Evolutionary conservation across 1,284 basidiomycete species (phyloP).

Genomic region (Melanopsichium pennsylvanicum): DNA sequence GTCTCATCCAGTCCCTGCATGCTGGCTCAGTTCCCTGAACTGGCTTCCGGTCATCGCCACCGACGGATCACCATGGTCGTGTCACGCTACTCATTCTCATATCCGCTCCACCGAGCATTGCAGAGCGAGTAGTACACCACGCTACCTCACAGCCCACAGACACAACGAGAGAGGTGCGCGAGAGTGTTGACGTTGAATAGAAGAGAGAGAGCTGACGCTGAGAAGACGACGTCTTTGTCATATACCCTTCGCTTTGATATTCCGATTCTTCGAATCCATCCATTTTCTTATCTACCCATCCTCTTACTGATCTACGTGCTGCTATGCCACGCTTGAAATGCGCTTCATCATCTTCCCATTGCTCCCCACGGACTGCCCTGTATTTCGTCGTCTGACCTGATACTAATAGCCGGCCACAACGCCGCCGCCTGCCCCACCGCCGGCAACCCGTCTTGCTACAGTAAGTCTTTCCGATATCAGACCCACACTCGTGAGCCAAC

Average conservation of each 20-base stretch:
- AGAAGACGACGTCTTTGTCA: constrained; percentile 48
- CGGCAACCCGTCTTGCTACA: constrained; percentile 59
- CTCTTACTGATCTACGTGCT: too few relatives aligned
- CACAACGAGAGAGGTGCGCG: constrained; percentile 21
- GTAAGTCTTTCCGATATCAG: constrained; percentile 7
- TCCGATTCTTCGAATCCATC: constrained; percentile 17
- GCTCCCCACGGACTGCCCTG: not conserved
- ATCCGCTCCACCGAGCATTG: too few relatives aligned
- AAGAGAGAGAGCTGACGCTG: constrained; percentile 50
- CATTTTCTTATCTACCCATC: not conserved
- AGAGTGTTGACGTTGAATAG: constrained; percentile 14
- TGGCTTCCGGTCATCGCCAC: too few relatives aligned
- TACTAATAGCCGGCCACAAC: constrained; percentile 57
- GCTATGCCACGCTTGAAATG: too few relatives aligned
- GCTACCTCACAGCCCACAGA: not conserved
- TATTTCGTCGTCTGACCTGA: not conserved
- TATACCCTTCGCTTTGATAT: constrained; percentile 44
- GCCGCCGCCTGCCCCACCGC: constrained; percentile 61
- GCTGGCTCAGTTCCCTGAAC: too few relatives aligned
- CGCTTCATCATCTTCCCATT: not conserved
- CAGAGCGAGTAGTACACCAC: not conserved
- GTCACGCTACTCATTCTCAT: too few relatives aligned
- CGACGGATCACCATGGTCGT: too few relatives aligned
- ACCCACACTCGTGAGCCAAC: not conserved
- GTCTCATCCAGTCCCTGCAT: too few relatives aligned